A percentile compares a stretch with the other conserved stretches of the same genome.
These are phyloP conservation scores for Camelina laxa DNA, from an alignment of 345 rosid genomes.

Conservation along the genomic window DNA sequence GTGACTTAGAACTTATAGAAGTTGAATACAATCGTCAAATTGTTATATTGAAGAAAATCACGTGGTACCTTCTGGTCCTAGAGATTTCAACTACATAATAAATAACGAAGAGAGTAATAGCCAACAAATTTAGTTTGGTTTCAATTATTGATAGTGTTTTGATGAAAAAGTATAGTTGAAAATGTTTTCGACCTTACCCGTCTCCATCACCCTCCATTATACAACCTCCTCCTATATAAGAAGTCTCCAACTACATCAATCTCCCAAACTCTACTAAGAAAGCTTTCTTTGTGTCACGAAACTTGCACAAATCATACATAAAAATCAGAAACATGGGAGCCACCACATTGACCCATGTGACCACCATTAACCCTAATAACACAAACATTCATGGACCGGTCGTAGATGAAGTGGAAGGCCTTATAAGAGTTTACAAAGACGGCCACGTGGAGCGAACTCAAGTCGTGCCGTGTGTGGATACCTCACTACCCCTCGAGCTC, in stretches of 20 bases:
- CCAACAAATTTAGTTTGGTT: conserved; percentile 18
- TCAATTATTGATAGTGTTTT: conserved; percentile 33
- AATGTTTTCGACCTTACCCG: conserved; percentile 28
- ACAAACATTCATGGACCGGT: conserved; percentile 48
- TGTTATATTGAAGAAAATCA: background rate
- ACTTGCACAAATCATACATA: conserved; percentile 15
- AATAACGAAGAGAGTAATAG: conserved; percentile 24
- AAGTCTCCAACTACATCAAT: conserved; percentile 30
- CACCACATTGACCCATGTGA: conserved; percentile 30
- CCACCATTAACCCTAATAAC: conserved; percentile 36
- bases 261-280: conserved; percentile 20
- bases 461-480: conserved; percentile 55
- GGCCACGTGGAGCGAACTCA: conserved; percentile 67
- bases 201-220: conserved; percentile 29
- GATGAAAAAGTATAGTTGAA: background rate
- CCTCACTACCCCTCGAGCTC: conserved; percentile 49
- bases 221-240: conserved; percentile 26
- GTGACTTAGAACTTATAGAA: conserved; percentile 9
- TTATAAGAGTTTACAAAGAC: conserved; percentile 67
- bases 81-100: conserved; percentile 37
- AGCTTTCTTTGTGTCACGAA: conserved; percentile 27
- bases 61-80: conserved; percentile 15
- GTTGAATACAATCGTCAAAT: background rate
- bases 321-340: conserved; percentile 37
- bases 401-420: conserved; percentile 63